These are phyloP conservation scores for Auricularia cornea DNA, from an alignment of 768 basidiomycete species.

Conservation along the genomic window DNA sequence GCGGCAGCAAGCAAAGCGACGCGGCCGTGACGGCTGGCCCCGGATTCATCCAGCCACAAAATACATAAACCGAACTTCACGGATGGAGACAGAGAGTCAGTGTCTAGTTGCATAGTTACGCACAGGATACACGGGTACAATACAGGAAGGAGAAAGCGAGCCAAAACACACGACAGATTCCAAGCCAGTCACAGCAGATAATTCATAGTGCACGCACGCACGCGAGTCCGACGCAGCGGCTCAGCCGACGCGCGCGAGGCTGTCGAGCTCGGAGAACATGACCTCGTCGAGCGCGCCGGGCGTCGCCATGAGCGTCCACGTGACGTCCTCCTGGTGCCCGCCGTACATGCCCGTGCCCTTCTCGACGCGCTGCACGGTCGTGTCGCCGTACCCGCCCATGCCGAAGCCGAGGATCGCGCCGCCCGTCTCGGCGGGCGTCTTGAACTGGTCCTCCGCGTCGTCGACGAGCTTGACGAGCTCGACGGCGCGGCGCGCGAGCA, in stretches of 20 bases:
- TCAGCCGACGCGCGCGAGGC: conserved; percentile 59
- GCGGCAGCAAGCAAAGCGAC: neutral
- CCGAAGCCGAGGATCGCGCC: conserved; percentile 66
- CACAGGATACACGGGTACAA: too few relatives aligned
- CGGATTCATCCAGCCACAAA: neutral
- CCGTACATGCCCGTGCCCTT: conserved; percentile 69
- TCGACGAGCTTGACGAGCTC: conserved; percentile 77
- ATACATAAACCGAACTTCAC: too few relatives aligned
- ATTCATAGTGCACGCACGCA: too few relatives aligned
- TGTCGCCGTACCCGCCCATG: conserved; percentile 70
- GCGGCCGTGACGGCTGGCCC: neutral
- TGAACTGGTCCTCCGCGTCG: conserved; percentile 65
- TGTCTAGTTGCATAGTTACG: too few relatives aligned
- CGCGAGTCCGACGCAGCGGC: neutral
- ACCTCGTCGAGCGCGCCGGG: conserved; percentile 53
- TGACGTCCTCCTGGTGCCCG: conserved; percentile 55
- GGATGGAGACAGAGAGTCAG: too few relatives aligned
- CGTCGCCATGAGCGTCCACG: conserved; percentile 65
- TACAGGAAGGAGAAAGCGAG: too few relatives aligned
- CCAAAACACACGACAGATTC: too few relatives aligned
- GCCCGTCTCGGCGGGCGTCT: conserved; percentile 47
- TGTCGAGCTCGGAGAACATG: conserved; percentile 73
- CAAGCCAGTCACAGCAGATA: too few relatives aligned
- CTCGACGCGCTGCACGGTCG: conserved; percentile 55
- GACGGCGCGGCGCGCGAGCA: conserved; percentile 56